These are phyloP conservation scores for Penicillium taxi DNA, from an alignment of 495 filamentous ascomycete species.

Conservation along the genomic window DNA sequence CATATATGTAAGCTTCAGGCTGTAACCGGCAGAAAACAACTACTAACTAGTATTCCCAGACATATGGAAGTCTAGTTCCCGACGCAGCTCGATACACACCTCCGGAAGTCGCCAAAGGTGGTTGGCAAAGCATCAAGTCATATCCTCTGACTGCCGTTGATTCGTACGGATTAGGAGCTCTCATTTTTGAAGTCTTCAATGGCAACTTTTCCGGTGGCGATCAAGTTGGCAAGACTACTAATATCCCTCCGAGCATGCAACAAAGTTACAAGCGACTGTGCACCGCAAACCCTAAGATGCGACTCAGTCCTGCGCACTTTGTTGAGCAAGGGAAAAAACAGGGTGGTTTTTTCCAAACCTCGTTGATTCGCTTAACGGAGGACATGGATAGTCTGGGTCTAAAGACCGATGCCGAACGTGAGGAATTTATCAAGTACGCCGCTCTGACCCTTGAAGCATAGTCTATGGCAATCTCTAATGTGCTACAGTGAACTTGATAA, in stretches of 20 bases:
- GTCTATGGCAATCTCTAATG: neutral
- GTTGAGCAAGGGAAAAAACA: conserved; percentile 77
- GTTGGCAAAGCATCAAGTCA: conserved; percentile 84
- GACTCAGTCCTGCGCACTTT: conserved; percentile 77
- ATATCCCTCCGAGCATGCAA: conserved; percentile 79
- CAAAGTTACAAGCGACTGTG: conserved; percentile 80
- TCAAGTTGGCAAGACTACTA: conserved; percentile 75
- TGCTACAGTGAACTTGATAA: conserved; percentile 66
- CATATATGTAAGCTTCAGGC: conserved; percentile 62
- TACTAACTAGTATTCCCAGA: conserved; percentile 43
- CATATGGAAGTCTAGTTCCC: conserved; percentile 76
- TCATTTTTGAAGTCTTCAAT: conserved; percentile 90
- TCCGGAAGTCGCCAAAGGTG: conserved; percentile 75
- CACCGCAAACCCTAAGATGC: conserved; percentile 79
- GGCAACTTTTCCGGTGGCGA: conserved; percentile 62
- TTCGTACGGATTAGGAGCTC: conserved; percentile 73
- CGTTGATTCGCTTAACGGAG: conserved; percentile 83
- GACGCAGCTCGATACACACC: conserved; percentile 74
- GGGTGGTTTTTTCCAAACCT: conserved; percentile 85
- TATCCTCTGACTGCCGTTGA: conserved; percentile 75
- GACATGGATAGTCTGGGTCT: conserved; percentile 86
- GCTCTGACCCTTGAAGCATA: neutral
- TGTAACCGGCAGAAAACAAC: neutral
- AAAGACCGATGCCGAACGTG: conserved; percentile 74
- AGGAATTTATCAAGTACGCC: conserved; percentile 73